A percentile compares a stretch with the other conserved stretches of the same genome.
Conservation (phyloP, 192 early-diverging fungal species). For the Coemansia sp. region DNA sequence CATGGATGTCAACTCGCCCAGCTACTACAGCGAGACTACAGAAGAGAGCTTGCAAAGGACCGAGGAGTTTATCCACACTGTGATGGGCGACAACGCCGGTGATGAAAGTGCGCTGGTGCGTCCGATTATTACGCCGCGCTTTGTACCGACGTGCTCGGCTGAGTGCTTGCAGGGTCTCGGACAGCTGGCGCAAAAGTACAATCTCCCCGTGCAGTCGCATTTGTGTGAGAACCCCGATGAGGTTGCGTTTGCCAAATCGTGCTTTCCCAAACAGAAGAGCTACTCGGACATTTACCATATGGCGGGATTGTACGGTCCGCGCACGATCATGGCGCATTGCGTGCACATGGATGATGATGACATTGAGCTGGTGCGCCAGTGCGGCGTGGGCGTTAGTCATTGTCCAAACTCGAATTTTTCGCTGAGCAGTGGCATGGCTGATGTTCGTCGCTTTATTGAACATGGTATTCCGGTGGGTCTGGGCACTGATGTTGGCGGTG, state of each 20-base stretch:
- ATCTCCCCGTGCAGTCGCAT: constrained; percentile 91
- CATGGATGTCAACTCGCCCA: constrained; percentile 89
- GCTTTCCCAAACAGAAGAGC: constrained; percentile 68
- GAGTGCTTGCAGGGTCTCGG: constrained; percentile 69
- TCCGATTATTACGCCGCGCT: constrained; percentile 92
- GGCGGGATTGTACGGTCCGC: constrained; percentile 67
- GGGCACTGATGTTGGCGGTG: constrained; percentile 92
- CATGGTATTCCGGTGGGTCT: constrained; percentile 83
- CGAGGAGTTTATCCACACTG: constrained; percentile 64
- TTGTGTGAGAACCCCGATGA: constrained; percentile 83
- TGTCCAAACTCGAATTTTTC: constrained; percentile 93
- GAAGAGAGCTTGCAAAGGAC: constrained; percentile 66
- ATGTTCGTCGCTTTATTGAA: constrained; percentile 73
- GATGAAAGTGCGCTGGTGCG: constrained; percentile 49
- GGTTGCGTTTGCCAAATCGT: constrained; percentile 66
- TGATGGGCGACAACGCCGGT: constrained; percentile 28
- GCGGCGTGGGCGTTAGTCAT: constrained; percentile 79
- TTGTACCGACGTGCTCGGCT: constrained; percentile 80
- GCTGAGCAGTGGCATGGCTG: constrained; percentile 74
- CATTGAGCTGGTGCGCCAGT: constrained; percentile 60
- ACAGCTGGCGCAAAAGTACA: constrained; percentile 66
- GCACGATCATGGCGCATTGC: constrained; percentile 91
- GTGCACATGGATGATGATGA: constrained; percentile 82
- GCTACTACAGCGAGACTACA: constrained; percentile 74
- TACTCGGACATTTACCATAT: constrained; percentile 82